Percentiles rank a stretch among this genome's conserved stretches.
phyloP scores from a whole-genome alignment of 192 early-diverging fungal species.

The Coemansia brasiliensis region DNA sequence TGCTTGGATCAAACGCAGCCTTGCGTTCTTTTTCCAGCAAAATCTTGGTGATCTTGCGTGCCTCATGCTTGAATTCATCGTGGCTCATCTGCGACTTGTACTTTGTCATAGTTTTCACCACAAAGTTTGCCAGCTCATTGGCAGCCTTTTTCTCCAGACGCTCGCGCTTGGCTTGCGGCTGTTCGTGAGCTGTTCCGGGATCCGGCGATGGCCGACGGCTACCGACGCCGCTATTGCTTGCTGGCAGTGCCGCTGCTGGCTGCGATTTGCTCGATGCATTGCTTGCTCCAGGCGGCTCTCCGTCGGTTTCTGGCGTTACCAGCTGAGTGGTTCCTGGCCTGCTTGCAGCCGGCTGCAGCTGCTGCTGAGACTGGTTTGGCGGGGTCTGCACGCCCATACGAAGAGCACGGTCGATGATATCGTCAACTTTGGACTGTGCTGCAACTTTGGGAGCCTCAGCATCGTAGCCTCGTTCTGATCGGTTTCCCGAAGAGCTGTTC shows the following conservation, averaged over 20 bases:
- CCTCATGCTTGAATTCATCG: slow-evolving; percentile 55
- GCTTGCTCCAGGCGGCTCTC: slow-evolving; percentile 16
- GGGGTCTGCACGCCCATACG: slow-evolving; percentile 25
- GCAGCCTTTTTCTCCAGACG: slow-evolving; percentile 46
- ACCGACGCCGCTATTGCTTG: slow-evolving; percentile 1
- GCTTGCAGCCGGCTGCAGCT: neutral
- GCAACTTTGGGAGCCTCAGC: slow-evolving; percentile 11
- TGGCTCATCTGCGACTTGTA: slow-evolving; percentile 48
- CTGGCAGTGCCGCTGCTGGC: neutral
- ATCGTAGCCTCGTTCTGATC: neutral
- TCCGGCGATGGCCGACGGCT: slow-evolving; percentile 17
- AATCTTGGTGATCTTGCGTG: slow-evolving; percentile 54
- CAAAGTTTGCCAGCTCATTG: slow-evolving; percentile 50
- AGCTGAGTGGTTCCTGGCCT: slow-evolving; percentile 16
- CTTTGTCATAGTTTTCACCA: slow-evolving; percentile 45
- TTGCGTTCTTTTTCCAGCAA: slow-evolving; percentile 58
- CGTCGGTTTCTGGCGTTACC: slow-evolving; percentile 45
- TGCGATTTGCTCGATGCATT: neutral
- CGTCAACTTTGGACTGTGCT: slow-evolving; percentile 41
- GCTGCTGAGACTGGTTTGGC: neutral
- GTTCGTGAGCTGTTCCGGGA: neutral
- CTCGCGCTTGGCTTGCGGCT: slow-evolving; percentile 31
- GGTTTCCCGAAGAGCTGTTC: neutral
- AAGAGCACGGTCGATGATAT: slow-evolving; percentile 46
- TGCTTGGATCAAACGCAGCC: slow-evolving; percentile 36